Evolutionary conservation across 2,329 filamentous ascomycete species (phyloP), one percentile per base, ranked within the genome.

Genomic region (Nigrospora oryzae): DNA sequence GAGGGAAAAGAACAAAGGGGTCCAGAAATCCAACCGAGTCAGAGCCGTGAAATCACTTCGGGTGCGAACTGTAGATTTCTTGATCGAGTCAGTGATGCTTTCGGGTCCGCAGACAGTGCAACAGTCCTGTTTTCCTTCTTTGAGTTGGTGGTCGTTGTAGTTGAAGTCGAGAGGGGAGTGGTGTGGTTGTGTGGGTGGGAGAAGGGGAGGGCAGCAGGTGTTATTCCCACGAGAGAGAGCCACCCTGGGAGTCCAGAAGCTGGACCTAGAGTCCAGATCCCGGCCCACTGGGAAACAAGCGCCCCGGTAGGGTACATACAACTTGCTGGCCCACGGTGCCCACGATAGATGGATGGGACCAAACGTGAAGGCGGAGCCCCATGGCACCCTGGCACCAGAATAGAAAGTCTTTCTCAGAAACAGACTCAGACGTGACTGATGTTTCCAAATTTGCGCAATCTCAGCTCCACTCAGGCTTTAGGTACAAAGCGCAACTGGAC

Each of bases 401-500:
- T 41, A 41, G 39, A 41, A 41, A 33, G 34, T 2, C 23, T 28
- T 28, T 33, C 31, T 34, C 39, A 31, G 39, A 41, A 41, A 41
- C 39, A 41, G 32, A 33, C 17, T 41, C 31, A 17, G 31, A 41
- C 34, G 39, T 41, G 31, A 41, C 39, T 33, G 32, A 19, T 23
- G 39, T 41, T 41, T 17, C 39, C 39, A 41, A 33, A 41, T 34
- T 41, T 41, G 39, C 39, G 39, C 39, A 23, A 34, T 33, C 8
- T 34, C 31, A 19, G 32, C 39, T 41, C 39, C 39, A 41, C 39
- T 16, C 13, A n/a, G 34, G 39, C 39, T 33, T 16, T 15, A 40
- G 38, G 38, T 40, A 41, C 15, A 41, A 19, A 19, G 23, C 31
- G 8, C 34, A 10, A 28, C 39, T 11, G 16, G 12, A 23, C 17